Percentiles rank a stretch among this genome's conserved stretches.
Conservation (phyloP, 192 early-diverging fungal genomes). For the Geranomyces michiganensis region DNA sequence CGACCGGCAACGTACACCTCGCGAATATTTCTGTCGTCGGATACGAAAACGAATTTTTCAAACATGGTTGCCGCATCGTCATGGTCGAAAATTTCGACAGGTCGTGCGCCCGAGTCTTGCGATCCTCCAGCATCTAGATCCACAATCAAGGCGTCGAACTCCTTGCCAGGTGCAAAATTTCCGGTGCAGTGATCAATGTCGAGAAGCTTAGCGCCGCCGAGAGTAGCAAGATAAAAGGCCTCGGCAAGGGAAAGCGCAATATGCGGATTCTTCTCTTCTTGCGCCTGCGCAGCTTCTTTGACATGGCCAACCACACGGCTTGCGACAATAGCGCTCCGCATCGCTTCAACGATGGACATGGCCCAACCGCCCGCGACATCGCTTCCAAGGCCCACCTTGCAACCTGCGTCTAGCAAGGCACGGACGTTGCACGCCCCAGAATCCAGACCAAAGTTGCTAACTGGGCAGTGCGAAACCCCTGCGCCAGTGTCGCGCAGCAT, state of each 20-base stretch:
- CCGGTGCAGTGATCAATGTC: conserved; percentile 73
- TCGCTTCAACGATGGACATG: conserved; percentile 83
- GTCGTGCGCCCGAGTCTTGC: conserved; percentile 17
- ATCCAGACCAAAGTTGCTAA: conserved; percentile 84
- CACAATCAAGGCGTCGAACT: conserved; percentile 89
- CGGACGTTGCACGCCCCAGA: conserved; percentile 83
- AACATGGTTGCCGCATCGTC: conserved; percentile 58
- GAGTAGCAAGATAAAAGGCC: conserved; percentile 83
- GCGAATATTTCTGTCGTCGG: conserved; percentile 83
- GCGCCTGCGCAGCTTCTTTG: conserved; percentile 4
- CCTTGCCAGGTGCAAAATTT: conserved; percentile 83
- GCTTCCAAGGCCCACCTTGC: conserved; percentile 92
- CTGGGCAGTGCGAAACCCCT: conserved; percentile 90
- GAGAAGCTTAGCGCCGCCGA: conserved; percentile 86
- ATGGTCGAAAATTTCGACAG: conserved; percentile 70
- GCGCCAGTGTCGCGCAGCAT: conserved; percentile 66
- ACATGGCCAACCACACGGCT: conserved; percentile 65
- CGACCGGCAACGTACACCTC: conserved; percentile 80
- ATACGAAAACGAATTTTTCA: conserved; percentile 91
- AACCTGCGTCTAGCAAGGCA: conserved; percentile 66
- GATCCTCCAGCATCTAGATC: conserved; percentile 40
- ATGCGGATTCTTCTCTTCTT: not conserved
- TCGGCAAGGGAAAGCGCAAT: conserved; percentile 45
- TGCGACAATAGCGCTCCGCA: conserved; percentile 77
- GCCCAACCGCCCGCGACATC: conserved; percentile 90